These are phyloP conservation scores for Coccomyxa sp. DNA, from an alignment of 139 green algal species.

Conservation along the genomic window DNA sequence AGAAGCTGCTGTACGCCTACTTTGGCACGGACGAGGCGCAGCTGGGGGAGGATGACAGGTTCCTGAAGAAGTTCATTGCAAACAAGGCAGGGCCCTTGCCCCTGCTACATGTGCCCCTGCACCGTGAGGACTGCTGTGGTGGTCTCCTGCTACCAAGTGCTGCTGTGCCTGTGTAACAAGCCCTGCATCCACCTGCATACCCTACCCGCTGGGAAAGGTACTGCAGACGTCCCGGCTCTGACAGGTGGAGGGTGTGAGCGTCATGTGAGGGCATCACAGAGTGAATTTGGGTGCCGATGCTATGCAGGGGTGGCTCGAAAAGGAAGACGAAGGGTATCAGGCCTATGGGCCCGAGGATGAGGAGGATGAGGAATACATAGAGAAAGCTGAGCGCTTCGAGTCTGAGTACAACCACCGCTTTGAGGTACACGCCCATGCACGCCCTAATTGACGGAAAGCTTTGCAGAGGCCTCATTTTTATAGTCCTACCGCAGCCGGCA, in stretches of 20 bases:
- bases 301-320: conserved; percentile 49
- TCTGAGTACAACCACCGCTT: conserved; percentile 90
- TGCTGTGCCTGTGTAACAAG: neutral
- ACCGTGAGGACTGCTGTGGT: neutral
- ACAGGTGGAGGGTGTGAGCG: too few relatives aligned
- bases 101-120: neutral
- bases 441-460: neutral
- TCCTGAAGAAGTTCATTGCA: conserved; percentile 83
- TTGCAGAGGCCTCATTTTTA: too few relatives aligned
- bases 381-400: conserved; percentile 83
- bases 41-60: conserved; percentile 60
- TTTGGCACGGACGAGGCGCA: conserved; percentile 65
- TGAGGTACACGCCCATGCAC: conserved; percentile 12
- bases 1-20: conserved; percentile 55
- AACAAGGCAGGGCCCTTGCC: conserved; percentile 33
- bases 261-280: too few relatives aligned
- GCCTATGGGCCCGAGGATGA: conserved; percentile 40
- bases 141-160: neutral
- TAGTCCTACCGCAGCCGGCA: too few relatives aligned
- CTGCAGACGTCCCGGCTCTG: too few relatives aligned
- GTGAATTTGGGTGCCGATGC: neutral
- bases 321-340: conserved; percentile 37
- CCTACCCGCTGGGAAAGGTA: too few relatives aligned
- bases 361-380: conserved; percentile 76
- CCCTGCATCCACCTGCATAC: too few relatives aligned